A percentile compares a stretch with the other conserved stretches of the same genome.
These are phyloP conservation scores for Rutstroemia sp. DNA, from an alignment of 2,329 filamentous ascomycete genomes.

Conservation along the genomic window DNA sequence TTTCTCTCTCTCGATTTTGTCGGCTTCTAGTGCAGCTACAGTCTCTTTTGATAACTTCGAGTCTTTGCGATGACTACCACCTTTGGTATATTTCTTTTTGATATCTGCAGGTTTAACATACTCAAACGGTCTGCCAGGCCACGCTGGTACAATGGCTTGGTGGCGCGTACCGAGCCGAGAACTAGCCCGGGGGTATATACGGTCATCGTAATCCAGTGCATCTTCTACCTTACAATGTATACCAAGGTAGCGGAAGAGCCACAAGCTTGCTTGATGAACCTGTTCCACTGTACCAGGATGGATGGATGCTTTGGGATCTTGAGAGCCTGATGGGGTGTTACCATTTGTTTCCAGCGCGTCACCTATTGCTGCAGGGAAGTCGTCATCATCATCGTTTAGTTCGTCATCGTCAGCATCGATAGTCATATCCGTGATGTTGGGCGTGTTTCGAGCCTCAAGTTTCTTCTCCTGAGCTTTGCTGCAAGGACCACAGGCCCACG, in stretches of 20 bases:
- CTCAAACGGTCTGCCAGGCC: conserved; percentile 82
- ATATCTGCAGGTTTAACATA: conserved; percentile 83
- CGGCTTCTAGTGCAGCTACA: conserved; percentile 70
- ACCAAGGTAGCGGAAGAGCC: conserved; percentile 93
- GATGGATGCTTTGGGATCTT: conserved; percentile 48
- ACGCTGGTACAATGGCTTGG: conserved; percentile 77
- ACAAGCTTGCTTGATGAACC: conserved; percentile 85
- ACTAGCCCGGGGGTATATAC: conserved; percentile 92
- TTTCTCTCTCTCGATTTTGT: conserved; percentile 70
- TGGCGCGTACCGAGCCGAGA: conserved; percentile 87
- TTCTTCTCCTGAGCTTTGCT: conserved; percentile 93
- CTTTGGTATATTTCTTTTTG: conserved; percentile 66
- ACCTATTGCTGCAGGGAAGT: conserved; percentile 48
- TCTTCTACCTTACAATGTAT: conserved; percentile 95
- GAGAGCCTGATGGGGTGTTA: conserved; percentile 50
- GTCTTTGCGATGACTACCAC: conserved; percentile 53
- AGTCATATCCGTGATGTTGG: conserved; percentile 60
- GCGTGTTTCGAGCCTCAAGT: conserved; percentile 82
- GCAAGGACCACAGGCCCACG: conserved; percentile 94
- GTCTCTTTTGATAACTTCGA: conserved; percentile 73
- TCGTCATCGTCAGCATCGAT: conserved; percentile 60
- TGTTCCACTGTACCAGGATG: conserved; percentile 71
- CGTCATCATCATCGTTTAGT: conserved; percentile 59
- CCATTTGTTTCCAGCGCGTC: conserved; percentile 46
- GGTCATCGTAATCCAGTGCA: conserved; percentile 91